phyloP scores from a whole-genome alignment of 148 eudicot species.

The Rhododendron molle region DNA sequence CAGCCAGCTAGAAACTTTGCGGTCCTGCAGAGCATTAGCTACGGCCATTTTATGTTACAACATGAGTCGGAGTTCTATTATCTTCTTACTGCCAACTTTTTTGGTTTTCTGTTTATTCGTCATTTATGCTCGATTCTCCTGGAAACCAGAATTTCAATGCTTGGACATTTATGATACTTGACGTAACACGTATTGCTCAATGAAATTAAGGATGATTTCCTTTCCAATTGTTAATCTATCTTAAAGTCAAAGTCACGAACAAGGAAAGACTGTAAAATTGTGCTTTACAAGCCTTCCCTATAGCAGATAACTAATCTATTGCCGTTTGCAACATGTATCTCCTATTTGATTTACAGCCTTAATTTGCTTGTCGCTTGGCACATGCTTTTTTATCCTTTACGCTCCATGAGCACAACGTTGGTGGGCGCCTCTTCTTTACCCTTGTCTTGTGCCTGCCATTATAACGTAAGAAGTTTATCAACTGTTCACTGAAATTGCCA shows the following conservation, averaged over 20 bases:
- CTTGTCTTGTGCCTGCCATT: conserved; percentile 21
- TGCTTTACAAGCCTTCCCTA: too few relatives aligned
- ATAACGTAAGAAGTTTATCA: neutral
- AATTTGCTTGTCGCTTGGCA: neutral
- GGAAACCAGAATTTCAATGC: neutral
- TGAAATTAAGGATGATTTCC: neutral
- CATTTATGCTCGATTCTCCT: neutral
- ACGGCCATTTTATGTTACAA: neutral
- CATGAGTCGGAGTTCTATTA: neutral
- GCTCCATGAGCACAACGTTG: conserved; percentile 21
- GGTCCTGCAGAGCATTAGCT: neutral
- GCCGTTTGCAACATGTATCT: neutral
- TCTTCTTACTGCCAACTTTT: neutral
- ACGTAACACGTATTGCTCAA: neutral
- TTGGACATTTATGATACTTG: neutral
- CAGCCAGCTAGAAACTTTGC: neutral
- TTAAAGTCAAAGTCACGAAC: neutral
- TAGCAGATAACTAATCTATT: neutral
- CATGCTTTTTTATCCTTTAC: conserved; percentile 18
- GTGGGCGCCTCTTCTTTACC: conserved; percentile 16
- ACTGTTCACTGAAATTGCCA: neutral
- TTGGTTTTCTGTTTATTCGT: neutral
- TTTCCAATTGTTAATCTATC: neutral
- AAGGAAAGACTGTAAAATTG: too few relatives aligned
- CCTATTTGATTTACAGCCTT: neutral